Base-by-base conservation (phyloP, 1,284 basidiomycete species). In the Marasmius sp. region DNA sequence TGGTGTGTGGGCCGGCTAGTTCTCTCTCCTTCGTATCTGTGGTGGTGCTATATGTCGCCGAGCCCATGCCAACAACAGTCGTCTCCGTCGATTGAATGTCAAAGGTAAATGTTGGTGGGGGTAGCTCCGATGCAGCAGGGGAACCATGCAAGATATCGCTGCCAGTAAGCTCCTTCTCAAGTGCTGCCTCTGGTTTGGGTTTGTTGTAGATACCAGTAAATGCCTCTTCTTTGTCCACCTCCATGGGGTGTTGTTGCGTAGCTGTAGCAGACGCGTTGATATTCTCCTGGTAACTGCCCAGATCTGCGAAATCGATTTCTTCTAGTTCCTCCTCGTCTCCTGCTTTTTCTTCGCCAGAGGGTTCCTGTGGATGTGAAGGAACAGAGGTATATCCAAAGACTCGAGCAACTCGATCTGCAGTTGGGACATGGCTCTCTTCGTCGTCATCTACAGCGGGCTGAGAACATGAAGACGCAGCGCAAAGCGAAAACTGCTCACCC, bases 231-330 rank as follows among this genome's bases (percentile, higher is more conserved):
- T 56, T 18, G 20, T 43, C 18, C n/a, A 57, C 54, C 53, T 34
- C 49, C 16, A 9, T 34, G 0, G 64, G 62, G 3, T 67, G 48
- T 20, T 70, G 56, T 59, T 70, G 61, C 66, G 36, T 51, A 70
- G n/a, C n/a, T n/a, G n/a, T n/a, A n/a, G n/a, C n/a, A n/a, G 69
- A 63, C 2, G 68, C 71, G 37, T 77, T 75, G 22, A 81, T 70
- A 57, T 74, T 66, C 20, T 72, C 72, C 45, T 78, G 75, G 4
- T 89, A 62, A 61, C 75, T 77, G 1, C 73, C 81, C 45, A 88
- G 68, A 54, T 90, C 87, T 20, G 79, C 77, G 64, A 89, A 91
- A 67, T 91, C 85, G 16, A 89, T 78, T 69, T 88, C 88, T 71
- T 85, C 82, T 3, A 89, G 69, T 11, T 75, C 73, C 61, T 83